Conservation (phyloP, 1,139 yeast genomes). For the Entelexis sorbosivorans region DNA sequence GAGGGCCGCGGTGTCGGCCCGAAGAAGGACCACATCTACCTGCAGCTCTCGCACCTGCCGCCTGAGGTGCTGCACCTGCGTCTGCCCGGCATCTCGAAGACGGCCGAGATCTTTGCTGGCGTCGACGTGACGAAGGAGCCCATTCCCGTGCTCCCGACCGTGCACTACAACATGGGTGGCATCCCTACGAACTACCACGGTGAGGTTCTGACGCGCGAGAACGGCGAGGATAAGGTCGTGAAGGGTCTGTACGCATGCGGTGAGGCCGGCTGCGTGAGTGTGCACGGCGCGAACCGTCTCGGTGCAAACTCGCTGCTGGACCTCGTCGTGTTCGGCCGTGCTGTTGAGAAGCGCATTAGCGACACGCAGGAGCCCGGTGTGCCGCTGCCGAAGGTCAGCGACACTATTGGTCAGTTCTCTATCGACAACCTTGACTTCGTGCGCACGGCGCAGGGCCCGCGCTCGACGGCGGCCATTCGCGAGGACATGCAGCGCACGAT, state of each 20-base stretch:
- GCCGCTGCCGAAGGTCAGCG: slow-evolving; percentile 69
- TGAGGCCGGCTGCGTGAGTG: slow-evolving; percentile 98
- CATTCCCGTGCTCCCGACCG: slow-evolving; percentile 96
- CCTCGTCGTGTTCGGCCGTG: slow-evolving; percentile 96
- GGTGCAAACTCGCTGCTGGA: slow-evolving; percentile 98
- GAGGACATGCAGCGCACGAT: slow-evolving; percentile 86
- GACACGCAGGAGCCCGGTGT: slow-evolving; percentile 79
- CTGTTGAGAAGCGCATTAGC: slow-evolving; percentile 84
- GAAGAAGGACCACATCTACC: slow-evolving; percentile 83
- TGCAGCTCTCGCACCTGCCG: slow-evolving; percentile 91
- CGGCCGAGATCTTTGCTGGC: slow-evolving; percentile 97
- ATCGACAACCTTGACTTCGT: slow-evolving; percentile 81
- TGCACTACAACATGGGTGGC: slow-evolving; percentile 99
- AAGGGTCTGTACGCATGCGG: slow-evolving; percentile 97
- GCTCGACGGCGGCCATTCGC: slow-evolving; percentile 80
- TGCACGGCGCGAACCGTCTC: slow-evolving; percentile 97
- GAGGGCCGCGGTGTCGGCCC: slow-evolving; percentile 99
- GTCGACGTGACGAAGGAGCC: slow-evolving; percentile 99
- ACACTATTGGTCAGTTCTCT: slow-evolving; percentile 79
- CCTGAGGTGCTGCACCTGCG: slow-evolving; percentile 86
- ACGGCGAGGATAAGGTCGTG: slow-evolving; percentile 83
- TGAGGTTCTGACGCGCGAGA: slow-evolving; percentile 74
- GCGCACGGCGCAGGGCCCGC: slow-evolving; percentile 76
- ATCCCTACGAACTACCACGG: slow-evolving; percentile 97
- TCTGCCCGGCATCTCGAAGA: slow-evolving; percentile 98